A percentile compares a stretch with the other conserved stretches of the same genome.
Conservation (phyloP, 139 green algal species). For the Zygnema circumcarinatum region DNA sequence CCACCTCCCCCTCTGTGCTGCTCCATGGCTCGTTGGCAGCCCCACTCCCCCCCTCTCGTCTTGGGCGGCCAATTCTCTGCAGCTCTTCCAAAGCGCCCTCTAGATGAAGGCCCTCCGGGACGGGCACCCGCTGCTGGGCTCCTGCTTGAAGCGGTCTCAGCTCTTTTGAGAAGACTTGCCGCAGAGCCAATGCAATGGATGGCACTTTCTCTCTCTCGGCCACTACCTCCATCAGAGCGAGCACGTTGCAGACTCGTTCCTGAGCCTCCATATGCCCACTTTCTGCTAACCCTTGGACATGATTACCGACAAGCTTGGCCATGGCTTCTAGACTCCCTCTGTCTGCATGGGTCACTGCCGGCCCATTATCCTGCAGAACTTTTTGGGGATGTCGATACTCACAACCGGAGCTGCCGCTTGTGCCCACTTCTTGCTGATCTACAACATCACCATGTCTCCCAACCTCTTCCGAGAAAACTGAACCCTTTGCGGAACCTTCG, state of each 20-base stretch:
- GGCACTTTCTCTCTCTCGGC: neutral
- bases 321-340: neutral
- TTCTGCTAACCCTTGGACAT: neutral
- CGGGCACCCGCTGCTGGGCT: neutral
- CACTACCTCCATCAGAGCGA: neutral
- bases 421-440: no score
- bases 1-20: neutral
- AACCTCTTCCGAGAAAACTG: neutral
- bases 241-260: neutral
- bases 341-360: neutral
- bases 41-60: neutral
- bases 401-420: no score
- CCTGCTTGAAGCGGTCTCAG: neutral
- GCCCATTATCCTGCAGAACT: neutral
- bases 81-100: neutral
- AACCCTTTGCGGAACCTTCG: neutral
- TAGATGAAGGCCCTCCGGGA: conserved; percentile 9
- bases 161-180: neutral
- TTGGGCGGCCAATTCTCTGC: neutral
- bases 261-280: neutral
- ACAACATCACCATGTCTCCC: neutral
- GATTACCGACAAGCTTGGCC: neutral
- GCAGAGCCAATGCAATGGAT: neutral
- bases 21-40: neutral
- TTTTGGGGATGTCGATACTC: no score